Base-by-base conservation (phyloP, 2,329 filamentous ascomycete species). In the Xylariaceae sp. region DNA sequence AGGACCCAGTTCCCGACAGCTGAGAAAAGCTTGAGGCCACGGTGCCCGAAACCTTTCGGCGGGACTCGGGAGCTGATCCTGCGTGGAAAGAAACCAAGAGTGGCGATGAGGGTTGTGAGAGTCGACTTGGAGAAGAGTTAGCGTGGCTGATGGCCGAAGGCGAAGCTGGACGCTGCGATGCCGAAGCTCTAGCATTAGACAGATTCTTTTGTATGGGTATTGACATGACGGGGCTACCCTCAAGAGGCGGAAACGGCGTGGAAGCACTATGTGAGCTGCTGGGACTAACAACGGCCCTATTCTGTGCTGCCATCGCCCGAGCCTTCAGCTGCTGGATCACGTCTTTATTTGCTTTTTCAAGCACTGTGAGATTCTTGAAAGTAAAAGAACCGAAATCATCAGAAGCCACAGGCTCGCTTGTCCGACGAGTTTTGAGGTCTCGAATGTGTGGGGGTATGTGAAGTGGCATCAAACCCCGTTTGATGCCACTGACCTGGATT, bases 301-400 rank as follows among this genome's bases (percentile, higher is more conserved):
- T 83, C 65, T 87, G 84, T 1, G 79, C 75, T 2, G 84, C 92
- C 77, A 97, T 82, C 2, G 94, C 92, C 73, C 97, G 92, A 18
- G 92, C 91, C 9, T 92, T 87, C 59, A 99, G 80, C 73, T 97
- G 97, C 69, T 97, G 92, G 37, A 99, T 96, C 35, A 97, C 92
- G 69, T 99, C 94, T 72, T 99, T 99, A 75, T 99, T 99, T 57
- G 94, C 94, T 74, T 97, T 97, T 69, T 97, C 94, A 15, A 99
- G 80, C 17, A 97, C 93, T 0, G 93, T 92, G 53, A 99, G 77
- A 68, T 99, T 99, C 77, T 99, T 99, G 80, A 96, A 99, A 45
- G 91, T 86, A 74, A 99, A 99, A 63, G 86, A 92, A 37, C 94
- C 94, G 78, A 99, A 99, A 72, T 99, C 95, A 73, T 99, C 94